These are phyloP conservation scores for Backusella tuberculispora DNA, from an alignment of 192 early-diverging fungal genomes.

Conservation along the genomic window DNA sequence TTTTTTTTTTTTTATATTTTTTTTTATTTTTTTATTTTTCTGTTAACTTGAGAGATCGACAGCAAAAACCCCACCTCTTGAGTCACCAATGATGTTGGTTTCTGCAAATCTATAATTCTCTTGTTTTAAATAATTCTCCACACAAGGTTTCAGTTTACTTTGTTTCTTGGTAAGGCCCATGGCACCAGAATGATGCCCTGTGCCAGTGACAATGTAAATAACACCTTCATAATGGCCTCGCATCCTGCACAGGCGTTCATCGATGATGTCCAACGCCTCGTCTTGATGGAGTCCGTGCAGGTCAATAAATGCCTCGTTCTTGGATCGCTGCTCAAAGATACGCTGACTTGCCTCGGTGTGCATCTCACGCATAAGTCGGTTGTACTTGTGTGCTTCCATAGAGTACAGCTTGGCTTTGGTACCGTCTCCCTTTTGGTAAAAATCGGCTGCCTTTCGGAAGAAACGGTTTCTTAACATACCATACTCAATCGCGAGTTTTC, in stretches of 20 bases:
- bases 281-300: constrained; percentile 57
- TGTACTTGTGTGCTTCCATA: constrained; percentile 49
- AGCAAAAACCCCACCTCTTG: constrained; percentile 34
- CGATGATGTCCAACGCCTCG: constrained; percentile 48
- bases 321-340: constrained; percentile 52
- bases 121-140: constrained; percentile 27
- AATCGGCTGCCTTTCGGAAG: constrained; percentile 48
- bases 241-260: constrained; percentile 47
- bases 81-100: constrained; percentile 30
- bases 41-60: constrained; percentile 27
- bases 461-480: constrained; percentile 51
- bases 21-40: not conserved
- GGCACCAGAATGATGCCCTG: constrained; percentile 48
- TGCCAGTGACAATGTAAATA: constrained; percentile 56
- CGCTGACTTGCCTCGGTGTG: constrained; percentile 48
- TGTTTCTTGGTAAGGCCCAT: constrained; percentile 23
- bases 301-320: constrained; percentile 53
- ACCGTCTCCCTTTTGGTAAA: constrained; percentile 51
- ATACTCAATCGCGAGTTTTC: constrained; percentile 52
- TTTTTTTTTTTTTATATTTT: not conserved
- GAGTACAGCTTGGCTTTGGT: constrained; percentile 46
- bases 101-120: constrained; percentile 32
- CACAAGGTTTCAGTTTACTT: constrained; percentile 31
- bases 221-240: constrained; percentile 44
- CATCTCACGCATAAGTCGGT: constrained; percentile 52